Conservation (phyloP, 1,284 basidiomycete species). For the Irpex sp. region DNA sequence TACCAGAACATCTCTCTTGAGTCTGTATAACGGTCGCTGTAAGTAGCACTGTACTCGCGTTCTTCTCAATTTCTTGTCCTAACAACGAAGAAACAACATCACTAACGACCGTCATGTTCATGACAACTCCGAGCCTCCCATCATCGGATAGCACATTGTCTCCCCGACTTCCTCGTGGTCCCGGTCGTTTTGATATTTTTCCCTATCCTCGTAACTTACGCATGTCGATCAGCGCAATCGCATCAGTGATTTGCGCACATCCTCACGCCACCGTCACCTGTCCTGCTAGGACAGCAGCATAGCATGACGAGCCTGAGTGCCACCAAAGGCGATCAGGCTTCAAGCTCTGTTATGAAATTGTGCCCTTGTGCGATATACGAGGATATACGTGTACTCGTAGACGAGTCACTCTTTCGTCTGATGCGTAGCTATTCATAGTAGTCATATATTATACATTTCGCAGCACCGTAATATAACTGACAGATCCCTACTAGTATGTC, state of each 20-base stretch:
- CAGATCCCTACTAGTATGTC: no score
- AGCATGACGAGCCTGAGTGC: not conserved
- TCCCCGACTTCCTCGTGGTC: not conserved
- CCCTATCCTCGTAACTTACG: not conserved
- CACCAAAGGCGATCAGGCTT: not conserved
- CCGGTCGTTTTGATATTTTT: not conserved
- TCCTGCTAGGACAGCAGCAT: no score
- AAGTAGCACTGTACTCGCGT: not conserved
- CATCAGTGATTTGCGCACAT: not conserved
- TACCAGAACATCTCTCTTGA: not conserved
- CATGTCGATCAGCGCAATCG: not conserved
- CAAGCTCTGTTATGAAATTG: no score
- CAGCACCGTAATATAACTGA: no score
- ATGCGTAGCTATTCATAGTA: no score
- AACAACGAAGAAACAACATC: not conserved
- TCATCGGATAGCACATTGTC: not conserved
- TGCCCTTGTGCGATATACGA: no score
- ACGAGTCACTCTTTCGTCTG: no score
- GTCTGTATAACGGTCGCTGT: not conserved
- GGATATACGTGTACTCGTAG: no score
- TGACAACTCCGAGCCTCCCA: not conserved
- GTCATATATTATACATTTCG: no score
- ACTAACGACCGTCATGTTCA: not conserved
- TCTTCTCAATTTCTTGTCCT: not conserved
- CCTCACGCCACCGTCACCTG: not conserved